Evolutionary conservation across 1,139 yeast genomes (phyloP).

Genomic region (Hyphopichia wangnamkhiaoensis): DNA sequence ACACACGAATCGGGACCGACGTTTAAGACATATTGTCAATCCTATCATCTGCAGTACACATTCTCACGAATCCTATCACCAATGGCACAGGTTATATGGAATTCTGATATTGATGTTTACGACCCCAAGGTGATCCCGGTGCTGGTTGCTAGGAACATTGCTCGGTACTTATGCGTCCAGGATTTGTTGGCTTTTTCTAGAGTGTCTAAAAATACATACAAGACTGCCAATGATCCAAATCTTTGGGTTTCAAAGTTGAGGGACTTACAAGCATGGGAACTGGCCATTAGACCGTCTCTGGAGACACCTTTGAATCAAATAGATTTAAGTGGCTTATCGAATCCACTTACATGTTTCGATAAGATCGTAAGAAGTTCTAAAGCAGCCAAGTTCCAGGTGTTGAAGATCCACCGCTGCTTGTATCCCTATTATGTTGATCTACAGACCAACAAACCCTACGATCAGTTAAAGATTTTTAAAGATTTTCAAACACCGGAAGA

Average conservation of each 20-base stretch:
- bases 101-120: constrained; percentile 49
- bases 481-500: constrained; percentile 49
- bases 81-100: constrained; percentile 53
- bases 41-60: no score
- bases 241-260: constrained; percentile 56
- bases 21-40: not conserved
- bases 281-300: constrained; percentile 13
- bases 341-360: constrained; percentile 44
- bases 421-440: constrained; percentile 50
- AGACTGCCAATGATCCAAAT: constrained; percentile 36
- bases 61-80: no score
- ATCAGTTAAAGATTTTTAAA: constrained; percentile 49
- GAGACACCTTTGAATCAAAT: not conserved
- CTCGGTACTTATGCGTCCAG: constrained; percentile 36
- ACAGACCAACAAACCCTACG: constrained; percentile 45
- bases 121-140: constrained; percentile 44
- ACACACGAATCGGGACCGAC: no score
- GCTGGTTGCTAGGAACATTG: constrained; percentile 36
- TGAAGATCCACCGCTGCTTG: constrained; percentile 42
- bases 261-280: constrained; percentile 51
- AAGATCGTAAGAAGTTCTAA: constrained; percentile 38
- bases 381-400: constrained; percentile 45
- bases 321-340: constrained; percentile 5
- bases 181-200: constrained; percentile 38
- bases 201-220: constrained; percentile 40